Base-by-base conservation (phyloP, 805 yeast genomes). In the Brettanomyces anomalus region DNA sequence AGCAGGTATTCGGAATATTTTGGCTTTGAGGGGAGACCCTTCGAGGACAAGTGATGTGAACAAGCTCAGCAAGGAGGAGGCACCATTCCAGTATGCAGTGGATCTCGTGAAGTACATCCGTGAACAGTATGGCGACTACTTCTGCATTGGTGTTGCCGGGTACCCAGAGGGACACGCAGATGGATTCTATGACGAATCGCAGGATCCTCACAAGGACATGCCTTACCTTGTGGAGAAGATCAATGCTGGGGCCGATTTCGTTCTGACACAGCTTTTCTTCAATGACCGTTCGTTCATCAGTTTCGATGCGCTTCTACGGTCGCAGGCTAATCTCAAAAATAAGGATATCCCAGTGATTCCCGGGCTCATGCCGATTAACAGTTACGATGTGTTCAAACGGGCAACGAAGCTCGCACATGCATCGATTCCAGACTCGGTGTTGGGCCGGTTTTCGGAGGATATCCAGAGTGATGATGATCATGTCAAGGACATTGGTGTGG, bases 131-230 rank as follows among this genome's bases (percentile, higher is more conserved):
- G 93, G 86, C 3, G 85, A 85, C 56, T 82, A 79, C 52, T 90
- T 90, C 64, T 85, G 96, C 57, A 70, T 90, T 43, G 98, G 98
- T 46, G 98, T 90, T 14, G 98, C 98, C 2, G 97, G 94, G 1
- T 90, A 90, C 61, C 96, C 98, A 7, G 98, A 90, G 59, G 98
- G 98, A 16, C 97, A 90, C 63, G 88, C 86, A 31, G 96, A 89
- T 52, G 90, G 94, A 13, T 72, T 87, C 1, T 85, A 81, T 51
- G 71, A 65, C 37, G 62, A 76, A 7, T 71, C 70, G 31, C 96
- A 88, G 59, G 74, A 77, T 53, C 78, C 81, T 1, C 57, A 59
- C 18, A 72, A 72, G 38, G 98, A 90, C 61, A 55, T 90, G 38
- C 90, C 93, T 5, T 87, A 62, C 56, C 71, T 93, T 61, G 75